These are phyloP conservation scores for Candida coquimbonensis DNA, from an alignment of 805 yeast species.

Conservation along the genomic window DNA sequence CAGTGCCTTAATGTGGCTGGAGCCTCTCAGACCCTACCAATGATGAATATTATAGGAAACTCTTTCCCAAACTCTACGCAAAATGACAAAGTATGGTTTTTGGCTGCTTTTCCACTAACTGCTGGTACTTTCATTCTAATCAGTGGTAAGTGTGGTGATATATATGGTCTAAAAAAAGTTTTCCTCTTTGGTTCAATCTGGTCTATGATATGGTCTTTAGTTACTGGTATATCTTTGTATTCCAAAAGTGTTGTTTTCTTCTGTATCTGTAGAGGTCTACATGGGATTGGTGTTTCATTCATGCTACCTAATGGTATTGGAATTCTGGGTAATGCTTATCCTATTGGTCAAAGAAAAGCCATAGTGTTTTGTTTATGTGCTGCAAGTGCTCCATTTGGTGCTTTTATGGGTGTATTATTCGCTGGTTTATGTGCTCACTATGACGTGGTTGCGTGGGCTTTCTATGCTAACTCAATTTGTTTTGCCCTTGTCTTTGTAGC, in stretches of 20 bases:
- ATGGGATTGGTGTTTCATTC: slow-evolving; percentile 57
- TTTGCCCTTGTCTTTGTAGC: slow-evolving; percentile 24
- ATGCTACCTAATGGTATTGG: slow-evolving; percentile 56
- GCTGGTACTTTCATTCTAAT: slow-evolving; percentile 67
- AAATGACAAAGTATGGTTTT: slow-evolving; percentile 48
- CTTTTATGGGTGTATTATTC: slow-evolving; percentile 45
- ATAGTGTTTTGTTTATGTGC: slow-evolving; percentile 49
- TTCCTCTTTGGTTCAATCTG: slow-evolving; percentile 50
- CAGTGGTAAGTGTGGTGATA: slow-evolving; percentile 67
- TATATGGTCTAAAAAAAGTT: slow-evolving; percentile 55
- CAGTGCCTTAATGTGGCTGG: slow-evolving; percentile 38
- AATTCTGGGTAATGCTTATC: slow-evolving; percentile 39
- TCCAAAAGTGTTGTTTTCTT: slow-evolving; percentile 43
- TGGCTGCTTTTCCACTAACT: slow-evolving; percentile 64
- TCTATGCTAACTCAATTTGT: slow-evolving; percentile 34
- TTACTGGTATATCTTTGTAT: slow-evolving; percentile 53
- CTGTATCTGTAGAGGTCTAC: slow-evolving; percentile 47
- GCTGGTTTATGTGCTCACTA: slow-evolving; percentile 39
- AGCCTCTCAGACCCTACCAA: slow-evolving; percentile 30
- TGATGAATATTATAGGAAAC: slow-evolving; percentile 28
- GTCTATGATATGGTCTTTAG: slow-evolving; percentile 48
- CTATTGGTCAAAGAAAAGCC: slow-evolving; percentile 42
- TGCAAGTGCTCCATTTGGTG: slow-evolving; percentile 57
- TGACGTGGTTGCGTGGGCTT: slow-evolving; percentile 47
- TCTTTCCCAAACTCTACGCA: slow-evolving; percentile 25